phyloP scores from a whole-genome alignment of 306 rosid genomes.

The Lathyrus tuberosus region DNA sequence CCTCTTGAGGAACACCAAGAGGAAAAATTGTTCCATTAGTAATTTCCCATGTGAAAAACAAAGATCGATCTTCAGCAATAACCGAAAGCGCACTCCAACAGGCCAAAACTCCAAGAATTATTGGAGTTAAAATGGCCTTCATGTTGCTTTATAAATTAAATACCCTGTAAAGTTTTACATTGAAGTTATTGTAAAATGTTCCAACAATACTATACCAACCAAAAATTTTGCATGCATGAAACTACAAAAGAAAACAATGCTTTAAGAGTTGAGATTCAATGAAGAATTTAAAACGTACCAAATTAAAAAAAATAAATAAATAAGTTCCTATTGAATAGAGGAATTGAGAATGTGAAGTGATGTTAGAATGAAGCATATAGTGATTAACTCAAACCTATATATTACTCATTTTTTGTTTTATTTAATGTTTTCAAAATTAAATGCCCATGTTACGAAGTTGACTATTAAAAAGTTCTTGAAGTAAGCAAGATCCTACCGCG shows the following conservation, averaged over 20 bases:
- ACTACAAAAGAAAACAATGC: conserved; percentile 1
- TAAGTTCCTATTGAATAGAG: conserved; percentile 34
- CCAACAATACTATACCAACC: background rate
- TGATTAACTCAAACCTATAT: conserved; percentile 3
- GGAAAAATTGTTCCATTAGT: conserved; percentile 70
- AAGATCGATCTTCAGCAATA: conserved; percentile 71
- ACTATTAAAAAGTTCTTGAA: conserved; percentile 36
- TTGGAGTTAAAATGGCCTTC: conserved; percentile 44
- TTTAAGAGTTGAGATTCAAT: background rate
- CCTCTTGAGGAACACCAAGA: conserved; percentile 76
- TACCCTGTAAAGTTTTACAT: background rate
- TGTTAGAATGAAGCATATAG: conserved; percentile 18
- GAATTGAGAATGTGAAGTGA: conserved; percentile 1
- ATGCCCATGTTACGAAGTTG: conserved; percentile 36
- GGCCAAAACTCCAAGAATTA: conserved; percentile 52
- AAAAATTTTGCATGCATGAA: background rate
- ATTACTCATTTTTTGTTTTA: background rate
- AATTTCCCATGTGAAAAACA: conserved; percentile 62
- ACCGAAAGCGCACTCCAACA: conserved; percentile 50
- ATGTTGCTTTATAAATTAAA: conserved; percentile 27
- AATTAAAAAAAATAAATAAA: background rate
- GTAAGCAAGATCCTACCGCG: conserved; percentile 26
- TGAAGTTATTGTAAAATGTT: background rate
- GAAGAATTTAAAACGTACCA: conserved; percentile 27
- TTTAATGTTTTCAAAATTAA: conserved; percentile 20